phyloP scores from a whole-genome alignment of 257 asterid species.

The Cordia subcordata region DNA sequence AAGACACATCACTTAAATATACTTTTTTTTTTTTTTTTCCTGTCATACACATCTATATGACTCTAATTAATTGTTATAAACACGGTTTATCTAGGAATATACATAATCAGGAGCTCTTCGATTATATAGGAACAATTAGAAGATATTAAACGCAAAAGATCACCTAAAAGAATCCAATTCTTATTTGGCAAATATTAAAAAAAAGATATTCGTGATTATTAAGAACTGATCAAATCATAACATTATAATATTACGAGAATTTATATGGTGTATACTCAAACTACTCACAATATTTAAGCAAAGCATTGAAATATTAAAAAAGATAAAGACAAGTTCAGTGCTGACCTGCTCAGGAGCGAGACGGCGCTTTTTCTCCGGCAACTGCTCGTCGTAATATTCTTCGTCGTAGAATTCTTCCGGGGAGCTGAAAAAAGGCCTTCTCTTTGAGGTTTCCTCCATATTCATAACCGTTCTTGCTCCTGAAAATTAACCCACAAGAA shows the following conservation, averaged over 20 bases:
- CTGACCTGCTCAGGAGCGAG: slow-evolving; percentile 86
- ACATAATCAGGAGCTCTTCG: too few species aligned
- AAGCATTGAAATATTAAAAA: not conserved
- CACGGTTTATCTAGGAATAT: too few species aligned
- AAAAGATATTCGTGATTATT: slow-evolving; percentile 15
- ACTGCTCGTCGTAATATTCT: slow-evolving; percentile 87
- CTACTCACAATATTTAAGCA: too few species aligned
- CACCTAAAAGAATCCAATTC: slow-evolving; percentile 8
- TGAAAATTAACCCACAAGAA: slow-evolving; percentile 7
- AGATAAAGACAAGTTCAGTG: slow-evolving; percentile 8
- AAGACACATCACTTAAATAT: too few species aligned
- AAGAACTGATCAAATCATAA: too few species aligned
- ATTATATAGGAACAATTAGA: too few species aligned
- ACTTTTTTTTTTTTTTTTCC: too few species aligned
- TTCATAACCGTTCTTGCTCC: slow-evolving; percentile 62
- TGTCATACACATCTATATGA: too few species aligned
- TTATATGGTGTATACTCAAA: too few species aligned
- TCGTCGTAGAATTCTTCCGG: slow-evolving; percentile 75
- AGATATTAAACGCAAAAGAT: not conserved
- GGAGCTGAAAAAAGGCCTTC: slow-evolving; percentile 74
- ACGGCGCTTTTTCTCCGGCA: slow-evolving; percentile 96
- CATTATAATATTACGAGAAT: too few species aligned
- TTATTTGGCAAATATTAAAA: not conserved
- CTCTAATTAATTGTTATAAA: too few species aligned
- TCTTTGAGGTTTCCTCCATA: slow-evolving; percentile 68